Conservation (phyloP, 2,329 filamentous ascomycete genomes). For the Colletotrichum limetticola region DNA sequence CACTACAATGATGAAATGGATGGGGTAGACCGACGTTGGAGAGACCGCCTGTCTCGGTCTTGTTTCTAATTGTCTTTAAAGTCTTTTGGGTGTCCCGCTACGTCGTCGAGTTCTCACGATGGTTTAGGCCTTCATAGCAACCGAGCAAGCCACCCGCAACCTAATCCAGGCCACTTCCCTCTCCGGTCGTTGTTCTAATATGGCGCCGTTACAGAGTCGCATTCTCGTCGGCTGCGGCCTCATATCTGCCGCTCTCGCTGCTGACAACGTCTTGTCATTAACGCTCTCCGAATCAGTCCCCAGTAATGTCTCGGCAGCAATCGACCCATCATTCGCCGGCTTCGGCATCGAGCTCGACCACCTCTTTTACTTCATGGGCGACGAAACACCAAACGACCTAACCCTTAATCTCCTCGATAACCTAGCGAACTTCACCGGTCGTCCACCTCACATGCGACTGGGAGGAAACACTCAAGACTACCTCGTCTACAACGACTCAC, state of each 20-base stretch:
- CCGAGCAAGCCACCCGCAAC: neutral
- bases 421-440: conserved; percentile 28
- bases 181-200: conserved; percentile 6
- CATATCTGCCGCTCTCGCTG: conserved; percentile 14
- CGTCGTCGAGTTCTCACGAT: conserved; percentile 14
- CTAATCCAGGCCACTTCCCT: neutral
- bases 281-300: conserved; percentile 23
- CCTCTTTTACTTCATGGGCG: conserved; percentile 33
- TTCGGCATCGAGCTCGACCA: conserved; percentile 32
- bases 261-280: conserved; percentile 16
- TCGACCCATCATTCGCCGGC: conserved; percentile 32
- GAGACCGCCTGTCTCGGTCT: conserved; percentile 4
- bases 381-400: conserved; percentile 28
- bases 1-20: conserved; percentile 31
- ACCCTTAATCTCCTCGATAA: conserved; percentile 23
- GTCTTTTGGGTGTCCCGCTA: conserved; percentile 8
- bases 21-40: conserved; percentile 1
- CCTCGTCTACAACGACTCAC: conserved; percentile 27
- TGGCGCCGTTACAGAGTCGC: conserved; percentile 28
- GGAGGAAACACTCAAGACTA: conserved; percentile 33
- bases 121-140: neutral
- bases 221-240: conserved; percentile 26
- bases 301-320: conserved; percentile 9
- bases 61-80: conserved; percentile 15
- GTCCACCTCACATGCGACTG: conserved; percentile 21